These are phyloP conservation scores for Pezicula carpinea DNA, from an alignment of 2,329 filamentous ascomycete species.

Conservation along the genomic window DNA sequence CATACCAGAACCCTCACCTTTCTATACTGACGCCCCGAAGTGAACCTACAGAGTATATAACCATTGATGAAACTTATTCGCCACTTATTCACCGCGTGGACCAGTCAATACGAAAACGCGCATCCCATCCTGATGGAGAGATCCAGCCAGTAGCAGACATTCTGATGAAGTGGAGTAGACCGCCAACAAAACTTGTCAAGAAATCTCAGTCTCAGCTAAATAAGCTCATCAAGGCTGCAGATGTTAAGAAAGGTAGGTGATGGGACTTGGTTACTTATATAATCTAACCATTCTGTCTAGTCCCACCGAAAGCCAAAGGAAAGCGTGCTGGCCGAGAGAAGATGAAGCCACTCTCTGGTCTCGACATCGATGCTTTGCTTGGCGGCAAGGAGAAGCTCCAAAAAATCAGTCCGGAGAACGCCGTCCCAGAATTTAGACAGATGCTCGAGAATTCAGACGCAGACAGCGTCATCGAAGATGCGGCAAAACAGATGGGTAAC, in stretches of 20 bases:
- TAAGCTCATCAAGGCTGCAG: constrained; percentile 61
- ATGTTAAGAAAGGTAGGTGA: constrained; percentile 72
- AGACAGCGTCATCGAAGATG: constrained; percentile 58
- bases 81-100: constrained; percentile 85
- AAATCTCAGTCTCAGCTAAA: constrained; percentile 53
- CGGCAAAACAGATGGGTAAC: constrained; percentile 67
- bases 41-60: constrained; percentile 61
- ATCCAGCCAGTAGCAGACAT: constrained; percentile 58
- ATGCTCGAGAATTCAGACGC: constrained; percentile 58
- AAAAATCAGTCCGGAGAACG: constrained; percentile 63
- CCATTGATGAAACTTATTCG: constrained; percentile 77
- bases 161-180: constrained; percentile 68
- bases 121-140: constrained; percentile 64
- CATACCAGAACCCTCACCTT: constrained; percentile 8
- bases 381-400: constrained; percentile 44
- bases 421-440: constrained; percentile 88
- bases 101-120: constrained; percentile 77
- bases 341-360: constrained; percentile 80
- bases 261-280: background rate
- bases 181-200: constrained; percentile 61
- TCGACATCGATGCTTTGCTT: constrained; percentile 82
- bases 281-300: constrained; percentile 36
- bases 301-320: constrained; percentile 74
- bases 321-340: constrained; percentile 58
- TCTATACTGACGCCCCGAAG: constrained; percentile 25